These are phyloP conservation scores for Zygosaccharomyces rouxii DNA, from an alignment of 805 yeast species.

Conservation along the genomic window DNA sequence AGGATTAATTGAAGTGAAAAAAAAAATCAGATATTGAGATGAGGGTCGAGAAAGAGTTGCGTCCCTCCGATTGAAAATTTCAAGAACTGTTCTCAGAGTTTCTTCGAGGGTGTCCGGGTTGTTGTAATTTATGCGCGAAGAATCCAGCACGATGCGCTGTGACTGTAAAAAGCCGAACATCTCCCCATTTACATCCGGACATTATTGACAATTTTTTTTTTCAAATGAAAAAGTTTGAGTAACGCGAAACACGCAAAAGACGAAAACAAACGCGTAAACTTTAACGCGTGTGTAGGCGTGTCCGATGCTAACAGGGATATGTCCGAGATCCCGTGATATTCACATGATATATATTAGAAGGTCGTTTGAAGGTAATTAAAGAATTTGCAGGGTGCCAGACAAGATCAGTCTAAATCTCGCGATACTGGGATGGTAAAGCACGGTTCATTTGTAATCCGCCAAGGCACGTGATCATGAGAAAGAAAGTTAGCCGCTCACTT, in stretches of 20 bases:
- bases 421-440: no score
- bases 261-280: background rate
- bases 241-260: background rate
- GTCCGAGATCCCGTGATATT: background rate
- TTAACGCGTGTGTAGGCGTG: background rate
- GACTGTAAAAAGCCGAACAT: constrained; percentile 9
- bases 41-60: constrained; percentile 1
- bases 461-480: no score
- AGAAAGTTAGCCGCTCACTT: no score
- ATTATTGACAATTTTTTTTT: background rate
- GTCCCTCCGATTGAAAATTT: constrained; percentile 9
- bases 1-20: background rate
- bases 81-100: constrained; percentile 25
- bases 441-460: no score
- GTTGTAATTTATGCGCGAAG: constrained; percentile 14
- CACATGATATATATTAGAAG: no score
- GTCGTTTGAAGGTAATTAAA: no score
- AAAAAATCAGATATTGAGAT: background rate
- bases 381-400: no score
- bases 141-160: constrained; percentile 13
- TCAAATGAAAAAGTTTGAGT: background rate
- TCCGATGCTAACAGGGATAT: background rate
- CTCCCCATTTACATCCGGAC: constrained; percentile 8
- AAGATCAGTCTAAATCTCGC: no score
- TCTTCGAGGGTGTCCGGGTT: constrained; percentile 21